A percentile compares a stretch with the other conserved stretches of the same genome.
phyloP scores from a whole-genome alignment of 805 yeast species.

The Cyberlindnera sargentensis region DNA sequence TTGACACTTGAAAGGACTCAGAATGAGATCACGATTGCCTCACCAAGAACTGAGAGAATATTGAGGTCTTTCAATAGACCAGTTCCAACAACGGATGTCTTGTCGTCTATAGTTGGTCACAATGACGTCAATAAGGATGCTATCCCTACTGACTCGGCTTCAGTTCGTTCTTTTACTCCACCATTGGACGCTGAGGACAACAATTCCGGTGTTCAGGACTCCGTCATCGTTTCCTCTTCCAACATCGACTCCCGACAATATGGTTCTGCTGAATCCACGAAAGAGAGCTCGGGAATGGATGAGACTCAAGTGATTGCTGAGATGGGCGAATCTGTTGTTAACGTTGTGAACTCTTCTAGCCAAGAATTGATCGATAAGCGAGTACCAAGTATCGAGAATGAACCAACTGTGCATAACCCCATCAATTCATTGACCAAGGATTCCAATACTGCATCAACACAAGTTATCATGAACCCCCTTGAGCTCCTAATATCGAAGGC shows the following conservation, averaged over 20 bases:
- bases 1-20: background rate
- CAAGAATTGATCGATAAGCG: background rate
- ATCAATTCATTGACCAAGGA: background rate
- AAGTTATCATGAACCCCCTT: background rate
- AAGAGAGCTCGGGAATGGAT: background rate
- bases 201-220: no score
- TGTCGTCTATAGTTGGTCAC: background rate
- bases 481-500: no score
- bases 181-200: background rate
- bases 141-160: background rate
- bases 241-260: no score
- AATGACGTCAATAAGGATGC: background rate
- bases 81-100: background rate
- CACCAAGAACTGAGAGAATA: background rate
- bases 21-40: background rate
- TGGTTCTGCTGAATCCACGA: no score
- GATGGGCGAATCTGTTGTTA: background rate
- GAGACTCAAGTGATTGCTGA: conserved; percentile 1
- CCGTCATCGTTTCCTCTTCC: no score
- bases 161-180: background rate
- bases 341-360: background rate
- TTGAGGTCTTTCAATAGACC: background rate
- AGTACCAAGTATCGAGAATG: background rate
- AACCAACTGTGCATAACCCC: no score
- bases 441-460: conserved; percentile 2